Evolutionary conservation across 2,329 filamentous ascomycete species (phyloP), one percentile per base, ranked within the genome.

Genomic region (Aspergillus latus): DNA sequence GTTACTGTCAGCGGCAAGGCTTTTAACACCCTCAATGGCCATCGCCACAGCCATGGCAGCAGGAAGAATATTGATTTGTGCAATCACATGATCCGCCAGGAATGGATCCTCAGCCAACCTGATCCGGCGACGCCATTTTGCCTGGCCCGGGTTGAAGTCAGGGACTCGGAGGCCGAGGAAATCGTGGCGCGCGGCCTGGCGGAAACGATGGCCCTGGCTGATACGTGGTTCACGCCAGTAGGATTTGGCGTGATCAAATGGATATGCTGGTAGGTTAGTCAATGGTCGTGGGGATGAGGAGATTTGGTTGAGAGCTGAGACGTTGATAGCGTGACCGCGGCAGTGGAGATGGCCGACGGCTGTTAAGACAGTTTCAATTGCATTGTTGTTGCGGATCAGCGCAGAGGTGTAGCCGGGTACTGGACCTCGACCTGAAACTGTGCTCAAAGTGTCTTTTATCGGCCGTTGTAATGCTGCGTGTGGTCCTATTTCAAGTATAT

Each of bases 391-490:
- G 6, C 61, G 59, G 4, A 49, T 26, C 4, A 65, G 45, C 7
- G 26, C 32, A n/a, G 50, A 16, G 11, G 40, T 48, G 2, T 54
- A 49, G 54, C 26, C 3, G 44, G 26, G 9, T 21, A 29, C 4
- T 49, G 30, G 6, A 45, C 34, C 1, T 61, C 50, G 39, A 21
- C 39, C 16, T 5, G 39, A 42, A 1, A 52, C 52, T 5, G 9
- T 30, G 1, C 52, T 40, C 5, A 62, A 39, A 0, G 59, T 62
- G 13, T 65, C 53, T 7, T 49, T 43, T 1, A 66, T 45, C 0
- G 74, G 74, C 1, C 69, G 72, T 8, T 62, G 62, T 5, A 76
- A 64, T 0, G 72, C 72, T 8, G 68, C 64, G 46, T 75, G 73
- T 0, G 74, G 72, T 4, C 74, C 71, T 47, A 72, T 56, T 52